A percentile compares a stretch with the other conserved stretches of the same genome.
Evolutionary conservation across 2,329 filamentous ascomycete species (phyloP).

Genomic region (Monilinia fructigena): DNA sequence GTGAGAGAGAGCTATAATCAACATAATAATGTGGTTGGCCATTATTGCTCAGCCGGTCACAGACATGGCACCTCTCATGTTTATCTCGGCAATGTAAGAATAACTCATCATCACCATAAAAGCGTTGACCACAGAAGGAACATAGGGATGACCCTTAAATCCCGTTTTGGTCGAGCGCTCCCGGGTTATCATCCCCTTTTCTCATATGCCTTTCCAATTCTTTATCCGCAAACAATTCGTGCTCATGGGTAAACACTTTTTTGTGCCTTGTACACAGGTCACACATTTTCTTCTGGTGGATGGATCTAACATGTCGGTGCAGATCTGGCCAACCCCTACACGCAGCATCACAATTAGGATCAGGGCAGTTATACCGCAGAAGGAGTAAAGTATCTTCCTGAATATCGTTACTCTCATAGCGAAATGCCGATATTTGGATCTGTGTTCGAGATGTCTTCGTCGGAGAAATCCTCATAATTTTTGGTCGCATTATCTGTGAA

Average conservation of each 20-base stretch:
- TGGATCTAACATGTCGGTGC: constrained; percentile 75
- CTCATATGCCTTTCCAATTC: constrained; percentile 86
- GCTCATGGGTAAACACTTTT: constrained; percentile 97
- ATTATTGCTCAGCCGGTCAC: constrained; percentile 57
- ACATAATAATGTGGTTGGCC: constrained; percentile 81
- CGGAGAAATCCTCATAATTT: constrained; percentile 78
- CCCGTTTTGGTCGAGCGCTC: constrained; percentile 87
- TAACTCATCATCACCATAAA: constrained; percentile 94
- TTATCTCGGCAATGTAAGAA: constrained; percentile 91
- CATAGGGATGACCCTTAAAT: constrained; percentile 96
- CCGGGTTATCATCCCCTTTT: constrained; percentile 85
- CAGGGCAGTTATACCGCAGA: constrained; percentile 92
- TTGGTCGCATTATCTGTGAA: constrained; percentile 86
- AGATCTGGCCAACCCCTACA: constrained; percentile 78
- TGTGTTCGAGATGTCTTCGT: constrained; percentile 69
- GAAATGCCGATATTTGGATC: constrained; percentile 86
- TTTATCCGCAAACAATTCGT: constrained; percentile 80
- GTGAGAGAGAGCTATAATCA: constrained; percentile 81
- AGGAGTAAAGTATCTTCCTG: constrained; percentile 87
- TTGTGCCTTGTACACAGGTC: constrained; percentile 92
- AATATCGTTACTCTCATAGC: constrained; percentile 84
- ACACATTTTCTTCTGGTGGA: constrained; percentile 86
- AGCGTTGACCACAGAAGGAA: constrained; percentile 85
- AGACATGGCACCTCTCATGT: constrained; percentile 94
- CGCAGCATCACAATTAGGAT: constrained; percentile 77